Percentiles rank a stretch among this genome's conserved stretches.
These are phyloP conservation scores for Elaphomyces granulatus DNA, from an alignment of 495 filamentous ascomycete species.

Conservation along the genomic window DNA sequence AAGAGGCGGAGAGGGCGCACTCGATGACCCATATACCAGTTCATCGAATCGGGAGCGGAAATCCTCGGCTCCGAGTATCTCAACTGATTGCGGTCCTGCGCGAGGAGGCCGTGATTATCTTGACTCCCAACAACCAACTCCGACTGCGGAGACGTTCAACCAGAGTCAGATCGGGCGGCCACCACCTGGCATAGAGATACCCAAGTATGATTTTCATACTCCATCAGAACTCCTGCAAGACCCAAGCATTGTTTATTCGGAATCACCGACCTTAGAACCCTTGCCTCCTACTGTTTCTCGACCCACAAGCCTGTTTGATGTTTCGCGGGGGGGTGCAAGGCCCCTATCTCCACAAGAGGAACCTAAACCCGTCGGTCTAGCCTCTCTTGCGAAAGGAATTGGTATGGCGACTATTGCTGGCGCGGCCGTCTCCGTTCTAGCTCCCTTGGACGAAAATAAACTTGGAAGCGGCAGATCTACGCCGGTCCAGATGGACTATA, in stretches of 20 bases:
- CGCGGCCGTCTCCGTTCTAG: too few relatives aligned
- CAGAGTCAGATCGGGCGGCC: background rate
- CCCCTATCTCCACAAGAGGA: too few relatives aligned
- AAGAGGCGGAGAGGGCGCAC: constrained; percentile 9
- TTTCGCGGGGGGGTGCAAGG: too few relatives aligned
- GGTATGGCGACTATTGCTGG: too few relatives aligned
- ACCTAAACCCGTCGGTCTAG: too few relatives aligned
- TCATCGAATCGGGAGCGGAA: constrained; percentile 10
- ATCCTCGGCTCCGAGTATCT: constrained; percentile 13
- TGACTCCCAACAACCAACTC: constrained; percentile 26
- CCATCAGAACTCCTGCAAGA: constrained; percentile 31
- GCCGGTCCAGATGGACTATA: too few relatives aligned
- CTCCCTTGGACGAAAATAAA: too few relatives aligned
- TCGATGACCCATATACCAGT: constrained; percentile 8
- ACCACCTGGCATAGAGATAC: constrained; percentile 17
- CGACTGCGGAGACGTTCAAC: constrained; percentile 17
- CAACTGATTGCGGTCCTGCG: constrained; percentile 4
- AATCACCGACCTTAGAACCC: constrained; percentile 10
- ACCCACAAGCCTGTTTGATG: too few relatives aligned
- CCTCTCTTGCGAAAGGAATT: too few relatives aligned
- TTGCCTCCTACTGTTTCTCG: too few relatives aligned
- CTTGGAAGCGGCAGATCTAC: too few relatives aligned
- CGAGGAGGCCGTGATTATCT: constrained; percentile 13
- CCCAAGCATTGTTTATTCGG: constrained; percentile 10
- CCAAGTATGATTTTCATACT: constrained; percentile 33